phyloP scores from a whole-genome alignment of 2,329 filamentous ascomycete species.

The Rutstroemia sp. region DNA sequence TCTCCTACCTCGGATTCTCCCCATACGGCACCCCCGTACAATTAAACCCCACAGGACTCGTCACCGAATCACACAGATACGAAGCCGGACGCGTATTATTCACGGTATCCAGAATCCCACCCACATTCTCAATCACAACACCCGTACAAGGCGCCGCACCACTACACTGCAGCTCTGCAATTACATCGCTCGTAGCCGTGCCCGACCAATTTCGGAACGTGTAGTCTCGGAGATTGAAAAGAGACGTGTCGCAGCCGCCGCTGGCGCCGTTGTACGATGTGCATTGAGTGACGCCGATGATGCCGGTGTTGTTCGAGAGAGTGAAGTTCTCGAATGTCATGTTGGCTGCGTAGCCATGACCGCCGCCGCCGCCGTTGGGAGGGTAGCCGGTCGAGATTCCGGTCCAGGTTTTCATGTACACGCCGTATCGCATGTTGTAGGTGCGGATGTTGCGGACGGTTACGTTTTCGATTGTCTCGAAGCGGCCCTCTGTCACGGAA shows the following conservation, averaged over 20 bases:
- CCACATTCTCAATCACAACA: neutral
- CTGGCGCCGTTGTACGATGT: conserved; percentile 31
- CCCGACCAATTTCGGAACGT: conserved; percentile 18
- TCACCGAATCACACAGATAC: conserved; percentile 6
- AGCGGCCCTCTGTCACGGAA: conserved; percentile 27
- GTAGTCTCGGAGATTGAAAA: conserved; percentile 33
- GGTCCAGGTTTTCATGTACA: conserved; percentile 53
- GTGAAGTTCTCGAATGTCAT: conserved; percentile 4
- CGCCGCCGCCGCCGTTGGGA: conserved; percentile 52
- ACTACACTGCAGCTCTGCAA: conserved; percentile 30
- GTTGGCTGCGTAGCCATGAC: conserved; percentile 34
- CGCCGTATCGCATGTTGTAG: conserved; percentile 32
- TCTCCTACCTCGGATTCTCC: conserved; percentile 3
- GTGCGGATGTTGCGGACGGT: conserved; percentile 40
- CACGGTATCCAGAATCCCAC: neutral
- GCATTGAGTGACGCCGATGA: conserved; percentile 34
- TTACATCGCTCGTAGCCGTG: conserved; percentile 10
- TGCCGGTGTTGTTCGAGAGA: neutral
- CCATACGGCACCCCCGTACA: conserved; percentile 5
- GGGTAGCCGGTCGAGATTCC: conserved; percentile 42
- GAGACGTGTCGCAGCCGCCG: conserved; percentile 34
- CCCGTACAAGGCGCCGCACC: conserved; percentile 18
- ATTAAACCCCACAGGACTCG: neutral
- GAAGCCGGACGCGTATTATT: neutral
- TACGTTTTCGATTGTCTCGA: conserved; percentile 44